Percentiles rank a stretch among this genome's conserved stretches.
Conservation (phyloP, 192 early-diverging fungal species). For the Backusella tuberculispora region DNA sequence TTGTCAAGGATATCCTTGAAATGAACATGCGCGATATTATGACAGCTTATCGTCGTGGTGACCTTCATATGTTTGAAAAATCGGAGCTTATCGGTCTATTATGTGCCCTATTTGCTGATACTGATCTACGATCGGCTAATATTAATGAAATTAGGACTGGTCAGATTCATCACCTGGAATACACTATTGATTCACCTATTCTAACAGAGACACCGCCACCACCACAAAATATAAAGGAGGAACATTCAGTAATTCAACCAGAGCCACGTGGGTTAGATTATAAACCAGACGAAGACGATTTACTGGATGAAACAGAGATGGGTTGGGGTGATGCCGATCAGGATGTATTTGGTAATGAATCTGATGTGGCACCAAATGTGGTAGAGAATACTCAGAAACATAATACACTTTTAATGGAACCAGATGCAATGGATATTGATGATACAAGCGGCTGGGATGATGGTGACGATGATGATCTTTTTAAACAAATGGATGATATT, state of each 20-base stretch:
- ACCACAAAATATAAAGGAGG: background rate
- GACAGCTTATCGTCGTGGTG: slow-evolving; percentile 49
- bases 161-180: background rate
- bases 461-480: slow-evolving; percentile 1
- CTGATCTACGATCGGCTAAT: slow-evolving; percentile 49
- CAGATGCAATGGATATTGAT: slow-evolving; percentile 4
- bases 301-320: slow-evolving; percentile 3
- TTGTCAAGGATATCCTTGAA: slow-evolving; percentile 56
- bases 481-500: slow-evolving; percentile 9
- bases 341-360: slow-evolving; percentile 18
- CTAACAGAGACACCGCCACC: background rate
- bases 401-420: background rate
- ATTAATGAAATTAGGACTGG: slow-evolving; percentile 51
- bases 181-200: background rate
- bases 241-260: background rate
- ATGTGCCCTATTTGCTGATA: slow-evolving; percentile 62
- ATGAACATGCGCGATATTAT: slow-evolving; percentile 60
- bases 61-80: slow-evolving; percentile 50
- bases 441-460: slow-evolving; percentile 1
- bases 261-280: background rate
- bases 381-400: background rate
- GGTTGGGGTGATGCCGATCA: slow-evolving; percentile 34
- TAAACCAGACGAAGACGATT: slow-evolving; percentile 8
- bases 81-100: slow-evolving; percentile 53
- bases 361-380: background rate